Evolutionary conservation across 140 eudicot genomes (phyloP), one percentile per base, ranked within the genome.

Genomic region (Senecio squalidus): DNA sequence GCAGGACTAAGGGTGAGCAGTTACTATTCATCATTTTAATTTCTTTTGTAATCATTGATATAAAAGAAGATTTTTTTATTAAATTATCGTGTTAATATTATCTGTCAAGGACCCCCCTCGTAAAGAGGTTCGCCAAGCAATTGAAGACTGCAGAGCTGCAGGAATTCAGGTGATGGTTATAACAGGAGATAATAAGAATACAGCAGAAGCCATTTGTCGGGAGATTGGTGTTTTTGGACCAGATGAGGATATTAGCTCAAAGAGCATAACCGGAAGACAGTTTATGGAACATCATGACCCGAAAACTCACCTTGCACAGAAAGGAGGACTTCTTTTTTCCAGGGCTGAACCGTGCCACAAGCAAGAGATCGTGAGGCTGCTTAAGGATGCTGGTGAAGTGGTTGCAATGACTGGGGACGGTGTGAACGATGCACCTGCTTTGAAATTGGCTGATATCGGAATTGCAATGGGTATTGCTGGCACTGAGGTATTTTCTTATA

Each of bases 361-460:
- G 64, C 99, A 93, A 66, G 99, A 93, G 33, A 88, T 93, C 20
- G 96, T 87, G 59, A 78, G 94, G 68, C 65, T 87, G 63, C 84
- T 87, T 16, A 87, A 87, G 73, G 96, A 83, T 36, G 80, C 74
- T 22, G 96, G 96, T 29, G 96, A 87, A 71, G 94, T 87, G 46
- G 96, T 87, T 60, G 96, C 96, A 4, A 87, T 87, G 96, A 87
- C 96, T 20, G 96, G 96, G 2, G 96, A 87, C 65, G 96, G 96
- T 15, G 96, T 87, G 3, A 87, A 87, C 61, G 96, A 87, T 66
- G 96, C 96, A 26, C 96, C 96, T 20, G 96, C 96, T 25, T 53
- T 87, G 50, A 87, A 87, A 75, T 64, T 84, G 67, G 96, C 99
- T 45, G 99, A 93, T 69, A 93, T 93, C 52, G 99, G 99, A 43